phyloP scores from a whole-genome alignment of 352 stramenopile species.

The Phytophthora brassicae region DNA sequence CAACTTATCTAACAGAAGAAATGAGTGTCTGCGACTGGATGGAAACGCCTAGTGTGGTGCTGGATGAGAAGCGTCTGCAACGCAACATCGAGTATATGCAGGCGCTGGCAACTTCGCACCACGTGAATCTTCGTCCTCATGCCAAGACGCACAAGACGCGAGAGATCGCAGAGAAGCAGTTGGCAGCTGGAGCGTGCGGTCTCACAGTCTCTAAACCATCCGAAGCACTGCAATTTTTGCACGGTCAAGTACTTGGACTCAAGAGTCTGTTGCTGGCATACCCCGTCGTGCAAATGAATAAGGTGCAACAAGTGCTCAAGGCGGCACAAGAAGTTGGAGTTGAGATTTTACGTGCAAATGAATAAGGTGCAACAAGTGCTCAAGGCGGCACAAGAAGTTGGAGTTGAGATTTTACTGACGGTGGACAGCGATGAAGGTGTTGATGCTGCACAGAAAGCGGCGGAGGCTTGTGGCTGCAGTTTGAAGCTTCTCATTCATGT shows the following conservation, averaged over 20 bases:
- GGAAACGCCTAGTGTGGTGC: conserved; percentile 58
- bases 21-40: conserved; percentile 30
- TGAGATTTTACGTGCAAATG: conserved; percentile 53
- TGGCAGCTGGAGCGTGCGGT: conserved; percentile 52
- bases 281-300: conserved; percentile 61
- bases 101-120: conserved; percentile 39
- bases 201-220: conserved; percentile 72
- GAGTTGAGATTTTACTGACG: conserved; percentile 57
- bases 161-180: conserved; percentile 60
- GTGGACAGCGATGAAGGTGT: conserved; percentile 62
- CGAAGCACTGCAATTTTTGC: conserved; percentile 68
- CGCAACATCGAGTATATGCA: conserved; percentile 76
- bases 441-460: conserved; percentile 53
- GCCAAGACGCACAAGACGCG: conserved; percentile 81
- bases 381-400: conserved; percentile 33
- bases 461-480: conserved; percentile 38
- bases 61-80: conserved; percentile 59
- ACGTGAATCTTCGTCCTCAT: conserved; percentile 65
- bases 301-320: conserved; percentile 56
- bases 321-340: conserved; percentile 49
- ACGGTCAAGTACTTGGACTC: conserved; percentile 41
- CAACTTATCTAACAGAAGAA: neutral
- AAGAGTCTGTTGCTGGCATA: conserved; percentile 66
- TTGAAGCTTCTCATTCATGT: conserved; percentile 72
- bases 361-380: conserved; percentile 61